Evolutionary conservation across 106 monocot species (phyloP).

Genomic region (Xerophyta viscosa): DNA sequence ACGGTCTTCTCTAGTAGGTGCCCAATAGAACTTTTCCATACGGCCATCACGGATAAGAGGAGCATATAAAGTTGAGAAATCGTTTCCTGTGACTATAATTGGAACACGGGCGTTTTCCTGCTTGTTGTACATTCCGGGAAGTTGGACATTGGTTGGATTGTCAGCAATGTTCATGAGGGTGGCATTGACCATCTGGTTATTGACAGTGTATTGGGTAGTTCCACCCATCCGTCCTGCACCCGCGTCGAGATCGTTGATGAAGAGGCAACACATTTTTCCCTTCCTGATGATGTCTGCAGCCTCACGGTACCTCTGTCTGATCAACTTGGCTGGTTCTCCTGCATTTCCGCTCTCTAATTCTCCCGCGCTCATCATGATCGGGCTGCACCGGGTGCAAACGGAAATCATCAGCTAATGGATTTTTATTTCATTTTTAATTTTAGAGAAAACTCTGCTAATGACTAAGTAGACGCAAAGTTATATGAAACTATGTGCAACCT

Average conservation of each 20-base stretch:
- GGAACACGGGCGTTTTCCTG: conserved; percentile 58
- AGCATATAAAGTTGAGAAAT: conserved; percentile 63
- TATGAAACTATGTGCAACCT: no score
- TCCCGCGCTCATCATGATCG: conserved; percentile 56
- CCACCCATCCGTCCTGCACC: conserved; percentile 57
- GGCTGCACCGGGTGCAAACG: no score
- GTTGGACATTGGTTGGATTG: conserved; percentile 46
- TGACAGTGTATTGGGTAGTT: conserved; percentile 64
- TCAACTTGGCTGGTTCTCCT: conserved; percentile 47
- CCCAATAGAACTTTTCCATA: conserved; percentile 60
- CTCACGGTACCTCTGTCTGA: conserved; percentile 61
- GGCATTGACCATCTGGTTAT: conserved; percentile 58
- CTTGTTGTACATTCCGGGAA: conserved; percentile 61
- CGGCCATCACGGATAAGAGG: conserved; percentile 51
- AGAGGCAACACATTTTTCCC: conserved; percentile 47
- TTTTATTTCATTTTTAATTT: no score
- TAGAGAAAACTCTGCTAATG: no score
- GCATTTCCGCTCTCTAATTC: conserved; percentile 48
- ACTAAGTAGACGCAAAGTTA: no score
- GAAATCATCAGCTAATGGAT: background rate
- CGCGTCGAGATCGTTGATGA: conserved; percentile 69
- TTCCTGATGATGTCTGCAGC: conserved; percentile 42
- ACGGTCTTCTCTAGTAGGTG: conserved; percentile 39
- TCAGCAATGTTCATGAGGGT: conserved; percentile 58
- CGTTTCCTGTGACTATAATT: conserved; percentile 56